A percentile compares a stretch with the other conserved stretches of the same genome.
phyloP scores from a whole-genome alignment of 2,329 filamentous ascomycete genomes.

The Aureobasidium leucospermi region DNA sequence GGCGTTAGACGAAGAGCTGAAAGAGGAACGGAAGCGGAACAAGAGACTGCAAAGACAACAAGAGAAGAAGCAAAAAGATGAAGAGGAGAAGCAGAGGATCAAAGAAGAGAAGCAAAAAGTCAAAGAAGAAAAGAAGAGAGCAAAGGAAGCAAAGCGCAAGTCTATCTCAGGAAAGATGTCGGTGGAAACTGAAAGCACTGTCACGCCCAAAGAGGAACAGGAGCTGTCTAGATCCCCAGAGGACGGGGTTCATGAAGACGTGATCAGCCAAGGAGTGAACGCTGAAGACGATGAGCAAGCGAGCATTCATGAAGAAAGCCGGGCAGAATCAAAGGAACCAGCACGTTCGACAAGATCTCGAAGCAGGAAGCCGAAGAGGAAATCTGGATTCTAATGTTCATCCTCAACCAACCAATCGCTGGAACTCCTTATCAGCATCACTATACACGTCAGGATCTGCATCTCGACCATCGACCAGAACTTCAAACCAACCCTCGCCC shows the following conservation, averaged over 20 bases:
- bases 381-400: slow-evolving; percentile 3
- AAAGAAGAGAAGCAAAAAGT: not conserved
- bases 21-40: not conserved
- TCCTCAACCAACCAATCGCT: not conserved
- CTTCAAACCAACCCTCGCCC: not conserved
- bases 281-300: not conserved
- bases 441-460: not conserved
- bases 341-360: not conserved
- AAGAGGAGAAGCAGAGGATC: not conserved
- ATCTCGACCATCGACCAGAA: slow-evolving; percentile 1
- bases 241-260: too few relatives aligned
- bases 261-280: not conserved
- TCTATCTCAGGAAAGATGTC: not conserved
- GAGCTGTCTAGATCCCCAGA: too few relatives aligned
- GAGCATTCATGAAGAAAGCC: not conserved
- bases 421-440: slow-evolving; percentile 6
- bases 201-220: too few relatives aligned
- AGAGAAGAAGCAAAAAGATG: not conserved
- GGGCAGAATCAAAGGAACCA: not conserved
- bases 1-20: not conserved
- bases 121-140: not conserved
- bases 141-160: not conserved
- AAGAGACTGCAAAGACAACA: not conserved
- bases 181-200: not conserved
- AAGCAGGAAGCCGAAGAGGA: not conserved